phyloP scores from a whole-genome alignment of 768 basidiomycete genomes.

The Pleurotus citrinopileatus region DNA sequence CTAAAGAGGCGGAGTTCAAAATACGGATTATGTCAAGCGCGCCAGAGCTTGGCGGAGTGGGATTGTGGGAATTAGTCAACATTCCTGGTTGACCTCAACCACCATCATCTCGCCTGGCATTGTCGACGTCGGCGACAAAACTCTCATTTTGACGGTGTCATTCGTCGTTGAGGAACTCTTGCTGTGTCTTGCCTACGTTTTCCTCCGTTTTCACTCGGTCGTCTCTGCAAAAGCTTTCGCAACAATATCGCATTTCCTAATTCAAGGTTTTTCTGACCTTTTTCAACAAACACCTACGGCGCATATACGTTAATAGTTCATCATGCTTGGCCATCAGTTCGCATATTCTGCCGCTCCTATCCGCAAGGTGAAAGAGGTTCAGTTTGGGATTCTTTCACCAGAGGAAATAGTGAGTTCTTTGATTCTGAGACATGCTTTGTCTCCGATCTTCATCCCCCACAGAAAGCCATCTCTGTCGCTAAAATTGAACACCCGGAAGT shows the following conservation, averaged over 20 bases:
- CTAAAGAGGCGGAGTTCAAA: too few relatives aligned
- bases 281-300: not conserved
- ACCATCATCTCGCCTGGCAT: conserved; percentile 8
- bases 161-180: not conserved
- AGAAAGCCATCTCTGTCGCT: conserved; percentile 99
- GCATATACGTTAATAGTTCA: not conserved
- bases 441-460: conserved; percentile 17
- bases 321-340: conserved; percentile 86
- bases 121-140: conserved; percentile 8
- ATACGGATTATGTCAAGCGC: too few relatives aligned
- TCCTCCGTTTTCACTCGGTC: not conserved
- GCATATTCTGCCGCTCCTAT: conserved; percentile 92
- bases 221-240: not conserved
- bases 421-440: not conserved
- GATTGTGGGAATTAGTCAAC: conserved; percentile 7
- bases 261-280: not conserved
- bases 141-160: not conserved
- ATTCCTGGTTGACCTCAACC: conserved; percentile 5
- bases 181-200: not conserved
- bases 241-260: not conserved
- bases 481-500: conserved; percentile 99
- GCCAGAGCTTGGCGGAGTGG: not conserved
- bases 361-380: conserved; percentile 95
- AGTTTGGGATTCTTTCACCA: conserved; percentile 97
- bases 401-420: conserved; percentile 88